Percentiles rank a stretch among this genome's conserved stretches.
These are phyloP conservation scores for Penicillium simplicissimum DNA, from an alignment of 495 filamentous ascomycete species.

Conservation along the genomic window DNA sequence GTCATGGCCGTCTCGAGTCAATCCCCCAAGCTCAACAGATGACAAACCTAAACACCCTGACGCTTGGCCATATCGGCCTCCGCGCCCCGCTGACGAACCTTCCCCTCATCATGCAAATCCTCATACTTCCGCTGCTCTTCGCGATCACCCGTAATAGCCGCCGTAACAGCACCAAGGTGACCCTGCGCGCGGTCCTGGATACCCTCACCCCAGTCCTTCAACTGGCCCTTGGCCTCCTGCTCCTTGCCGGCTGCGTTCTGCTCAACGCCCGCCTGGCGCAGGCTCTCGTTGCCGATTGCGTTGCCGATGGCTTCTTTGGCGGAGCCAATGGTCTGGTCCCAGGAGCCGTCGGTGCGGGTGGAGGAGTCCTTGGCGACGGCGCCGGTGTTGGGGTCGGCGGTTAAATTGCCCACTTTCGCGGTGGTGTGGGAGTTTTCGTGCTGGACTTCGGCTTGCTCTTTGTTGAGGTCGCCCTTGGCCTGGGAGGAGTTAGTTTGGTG, in stretches of 20 bases:
- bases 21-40: background rate
- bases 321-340: conserved; percentile 85
- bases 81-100: conserved; percentile 80
- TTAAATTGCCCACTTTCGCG: conserved; percentile 65
- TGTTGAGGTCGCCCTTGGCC: conserved; percentile 55
- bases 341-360: conserved; percentile 68
- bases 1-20: background rate
- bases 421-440: conserved; percentile 65
- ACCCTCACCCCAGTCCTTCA: conserved; percentile 73
- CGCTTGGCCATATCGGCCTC: conserved; percentile 82
- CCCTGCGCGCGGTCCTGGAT: conserved; percentile 71
- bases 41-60: conserved; percentile 27
- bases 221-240: conserved; percentile 81
- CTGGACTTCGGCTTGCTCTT: conserved; percentile 61
- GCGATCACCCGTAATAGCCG: conserved; percentile 71
- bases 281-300: conserved; percentile 67
- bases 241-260: conserved; percentile 82
- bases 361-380: conserved; percentile 71
- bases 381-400: conserved; percentile 66
- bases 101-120: conserved; percentile 77
- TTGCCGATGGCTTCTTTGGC: conserved; percentile 82
- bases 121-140: conserved; percentile 60
- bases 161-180: conserved; percentile 65
- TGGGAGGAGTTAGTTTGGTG: conserved; percentile 23
- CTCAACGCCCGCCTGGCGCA: conserved; percentile 70